Conservation (phyloP, 192 early-diverging fungal genomes). For the Mortierella antarctica region DNA sequence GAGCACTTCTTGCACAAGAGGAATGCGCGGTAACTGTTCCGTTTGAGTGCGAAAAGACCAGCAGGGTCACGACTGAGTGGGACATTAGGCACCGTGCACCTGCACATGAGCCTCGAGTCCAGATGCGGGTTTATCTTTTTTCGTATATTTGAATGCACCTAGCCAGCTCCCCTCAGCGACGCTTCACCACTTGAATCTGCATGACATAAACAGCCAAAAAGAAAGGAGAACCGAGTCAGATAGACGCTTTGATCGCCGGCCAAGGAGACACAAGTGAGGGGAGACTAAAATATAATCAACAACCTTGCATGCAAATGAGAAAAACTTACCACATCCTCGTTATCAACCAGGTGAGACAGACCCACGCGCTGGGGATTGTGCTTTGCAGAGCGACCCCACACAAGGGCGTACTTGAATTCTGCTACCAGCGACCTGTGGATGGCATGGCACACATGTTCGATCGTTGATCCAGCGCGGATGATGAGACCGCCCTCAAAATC, state of each 20-base stretch:
- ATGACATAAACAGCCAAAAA: neutral
- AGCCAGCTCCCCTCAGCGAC: conserved; percentile 37
- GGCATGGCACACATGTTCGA: conserved; percentile 87
- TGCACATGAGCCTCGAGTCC: neutral
- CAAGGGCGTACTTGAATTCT: conserved; percentile 95
- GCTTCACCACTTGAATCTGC: conserved; percentile 53
- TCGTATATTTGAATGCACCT: neutral
- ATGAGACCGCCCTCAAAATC: conserved; percentile 95
- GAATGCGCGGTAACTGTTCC: too few relatives aligned
- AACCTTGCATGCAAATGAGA: neutral
- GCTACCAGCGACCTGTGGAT: conserved; percentile 90
- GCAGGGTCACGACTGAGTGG: too few relatives aligned
- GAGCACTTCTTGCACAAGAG: too few relatives aligned
- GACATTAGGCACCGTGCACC: neutral
- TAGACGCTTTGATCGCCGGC: neutral
- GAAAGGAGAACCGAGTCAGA: neutral
- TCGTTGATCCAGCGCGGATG: conserved; percentile 80
- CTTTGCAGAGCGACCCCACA: conserved; percentile 94
- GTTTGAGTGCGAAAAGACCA: too few relatives aligned
- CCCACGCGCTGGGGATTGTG: conserved; percentile 98
- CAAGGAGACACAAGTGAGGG: neutral
- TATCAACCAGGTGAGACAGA: conserved; percentile 80
- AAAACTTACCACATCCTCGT: conserved; percentile 90
- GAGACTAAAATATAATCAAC: neutral
- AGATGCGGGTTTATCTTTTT: neutral